Evolutionary conservation across 2,329 filamentous ascomycete species (phyloP).

Genomic region (Juglanconis juglandina): DNA sequence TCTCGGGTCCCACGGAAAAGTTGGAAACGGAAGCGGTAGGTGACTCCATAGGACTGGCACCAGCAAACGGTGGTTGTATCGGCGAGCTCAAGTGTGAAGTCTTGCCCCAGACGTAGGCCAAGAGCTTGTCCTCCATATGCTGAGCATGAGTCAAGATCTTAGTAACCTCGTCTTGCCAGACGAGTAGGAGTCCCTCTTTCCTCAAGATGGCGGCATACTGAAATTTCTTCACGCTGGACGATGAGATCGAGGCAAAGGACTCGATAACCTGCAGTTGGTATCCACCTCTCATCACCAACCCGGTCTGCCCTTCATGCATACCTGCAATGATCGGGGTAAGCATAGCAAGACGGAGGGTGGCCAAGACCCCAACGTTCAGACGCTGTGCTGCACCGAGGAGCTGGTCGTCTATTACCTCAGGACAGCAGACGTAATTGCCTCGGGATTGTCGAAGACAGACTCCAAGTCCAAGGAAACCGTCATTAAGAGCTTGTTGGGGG

Average conservation of each 20-base stretch:
- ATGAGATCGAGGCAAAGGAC: constrained; percentile 35
- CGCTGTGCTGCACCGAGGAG: constrained; percentile 40
- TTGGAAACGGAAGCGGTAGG: constrained; percentile 20
- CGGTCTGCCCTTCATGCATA: constrained; percentile 37
- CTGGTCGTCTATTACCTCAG: constrained; percentile 33
- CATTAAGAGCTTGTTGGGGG: constrained; percentile 19
- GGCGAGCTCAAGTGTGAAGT: constrained; percentile 10
- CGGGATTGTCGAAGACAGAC: constrained; percentile 37
- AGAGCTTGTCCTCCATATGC: constrained; percentile 30
- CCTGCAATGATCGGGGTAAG: constrained; percentile 42
- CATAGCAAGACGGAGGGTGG: constrained; percentile 48
- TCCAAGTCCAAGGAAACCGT: constrained; percentile 27
- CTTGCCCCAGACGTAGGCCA: constrained; percentile 30
- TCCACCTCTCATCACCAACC: constrained; percentile 39
- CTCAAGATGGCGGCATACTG: constrained; percentile 41
- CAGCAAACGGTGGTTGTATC: constrained; percentile 14
- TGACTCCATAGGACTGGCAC: constrained; percentile 16
- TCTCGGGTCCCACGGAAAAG: constrained; percentile 19
- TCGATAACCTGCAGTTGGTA: constrained; percentile 44
- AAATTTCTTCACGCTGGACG: constrained; percentile 38
- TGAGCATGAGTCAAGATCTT: constrained; percentile 37
- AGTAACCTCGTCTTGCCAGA: constrained; percentile 41
- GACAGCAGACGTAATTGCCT: constrained; percentile 39
- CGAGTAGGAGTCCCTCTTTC: constrained; percentile 37
- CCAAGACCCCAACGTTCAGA: constrained; percentile 43